A percentile compares a stretch with the other conserved stretches of the same genome.
Conservation (phyloP, 1,139 yeast species). For the Sugiyamaella japonica region DNA sequence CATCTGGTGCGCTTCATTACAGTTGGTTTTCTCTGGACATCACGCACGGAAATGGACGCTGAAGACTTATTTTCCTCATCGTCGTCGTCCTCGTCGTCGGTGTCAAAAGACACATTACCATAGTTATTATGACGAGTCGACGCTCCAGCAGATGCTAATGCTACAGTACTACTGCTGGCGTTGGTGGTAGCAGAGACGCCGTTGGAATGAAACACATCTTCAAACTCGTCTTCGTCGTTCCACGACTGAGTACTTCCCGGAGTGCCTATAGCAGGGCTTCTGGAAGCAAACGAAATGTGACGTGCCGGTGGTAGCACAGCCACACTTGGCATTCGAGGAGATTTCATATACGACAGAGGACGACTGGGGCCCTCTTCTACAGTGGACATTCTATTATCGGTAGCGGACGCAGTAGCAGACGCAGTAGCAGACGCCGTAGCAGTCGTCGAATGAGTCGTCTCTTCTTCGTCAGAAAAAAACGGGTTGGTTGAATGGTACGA, state of each 20-base stretch:
- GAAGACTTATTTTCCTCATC: no score
- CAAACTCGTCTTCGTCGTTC: conserved; percentile 12
- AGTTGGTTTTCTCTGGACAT: conserved; percentile 28
- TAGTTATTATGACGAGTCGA: neutral
- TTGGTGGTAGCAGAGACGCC: neutral
- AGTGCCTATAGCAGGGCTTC: neutral
- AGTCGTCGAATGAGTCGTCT: neutral
- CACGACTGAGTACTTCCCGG: conserved; percentile 3
- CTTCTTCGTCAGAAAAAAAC: conserved; percentile 8
- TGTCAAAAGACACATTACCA: conserved; percentile 4
- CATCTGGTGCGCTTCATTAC: conserved; percentile 75
- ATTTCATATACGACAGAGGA: conserved; percentile 1
- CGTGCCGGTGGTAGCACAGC: conserved; percentile 14
- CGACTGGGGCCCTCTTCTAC: conserved; percentile 2
- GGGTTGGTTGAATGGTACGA: conserved; percentile 6
- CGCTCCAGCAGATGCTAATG: conserved; percentile 7
- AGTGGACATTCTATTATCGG: conserved; percentile 6
- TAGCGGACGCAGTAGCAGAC: neutral
- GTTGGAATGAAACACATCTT: conserved; percentile 7
- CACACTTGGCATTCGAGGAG: conserved; percentile 5
- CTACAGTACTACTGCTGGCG: conserved; percentile 1
- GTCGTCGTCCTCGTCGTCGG: neutral
- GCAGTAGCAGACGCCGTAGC: neutral
- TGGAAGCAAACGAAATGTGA: conserved; percentile 18
- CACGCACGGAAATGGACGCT: neutral